Percentiles rank a stretch among this genome's conserved stretches.
These are phyloP conservation scores for Pezicula neosporulosa DNA, from an alignment of 2,329 filamentous ascomycete genomes.

Conservation along the genomic window DNA sequence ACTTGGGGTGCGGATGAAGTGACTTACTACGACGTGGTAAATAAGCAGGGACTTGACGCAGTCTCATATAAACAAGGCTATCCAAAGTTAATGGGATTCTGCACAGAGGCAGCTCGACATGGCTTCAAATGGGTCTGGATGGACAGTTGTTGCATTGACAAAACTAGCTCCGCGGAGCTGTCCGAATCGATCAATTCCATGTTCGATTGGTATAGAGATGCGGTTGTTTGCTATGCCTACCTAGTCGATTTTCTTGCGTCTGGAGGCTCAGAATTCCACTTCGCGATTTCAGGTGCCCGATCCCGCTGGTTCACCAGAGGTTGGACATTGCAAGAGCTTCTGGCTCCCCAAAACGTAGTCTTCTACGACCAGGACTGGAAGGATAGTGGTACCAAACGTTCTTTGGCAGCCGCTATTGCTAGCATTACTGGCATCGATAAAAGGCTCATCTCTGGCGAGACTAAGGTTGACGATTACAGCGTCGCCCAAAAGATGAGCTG, in stretches of 20 bases:
- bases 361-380: conserved; percentile 20
- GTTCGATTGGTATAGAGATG: conserved; percentile 4
- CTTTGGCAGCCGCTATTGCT: not conserved
- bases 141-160: conserved; percentile 9
- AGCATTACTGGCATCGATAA: conserved; percentile 1
- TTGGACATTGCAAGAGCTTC: conserved; percentile 5
- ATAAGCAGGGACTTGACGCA: not conserved
- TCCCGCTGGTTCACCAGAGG: conserved; percentile 5
- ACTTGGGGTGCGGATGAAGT: conserved; percentile 8
- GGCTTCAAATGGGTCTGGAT: conserved; percentile 2
- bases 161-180: conserved; percentile 4
- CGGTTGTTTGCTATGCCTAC: conserved; percentile 5
- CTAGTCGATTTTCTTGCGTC: not conserved
- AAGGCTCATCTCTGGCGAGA: conserved; percentile 1
- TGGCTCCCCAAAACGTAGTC: conserved; percentile 7
- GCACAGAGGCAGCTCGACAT: not conserved
- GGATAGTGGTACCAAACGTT: conserved; percentile 13
- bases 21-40: conserved; percentile 6
- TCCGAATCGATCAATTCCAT: conserved; percentile 7
- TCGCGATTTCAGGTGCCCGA: not conserved
- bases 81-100: conserved; percentile 2
- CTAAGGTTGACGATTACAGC: conserved; percentile 22
- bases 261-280: not conserved
- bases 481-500: conserved; percentile 32
- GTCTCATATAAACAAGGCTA: conserved; percentile 4